Evolutionary conservation across 495 filamentous ascomycete species (phyloP), one percentile per base, ranked within the genome.

Genomic region (Usnea hakonensis): DNA sequence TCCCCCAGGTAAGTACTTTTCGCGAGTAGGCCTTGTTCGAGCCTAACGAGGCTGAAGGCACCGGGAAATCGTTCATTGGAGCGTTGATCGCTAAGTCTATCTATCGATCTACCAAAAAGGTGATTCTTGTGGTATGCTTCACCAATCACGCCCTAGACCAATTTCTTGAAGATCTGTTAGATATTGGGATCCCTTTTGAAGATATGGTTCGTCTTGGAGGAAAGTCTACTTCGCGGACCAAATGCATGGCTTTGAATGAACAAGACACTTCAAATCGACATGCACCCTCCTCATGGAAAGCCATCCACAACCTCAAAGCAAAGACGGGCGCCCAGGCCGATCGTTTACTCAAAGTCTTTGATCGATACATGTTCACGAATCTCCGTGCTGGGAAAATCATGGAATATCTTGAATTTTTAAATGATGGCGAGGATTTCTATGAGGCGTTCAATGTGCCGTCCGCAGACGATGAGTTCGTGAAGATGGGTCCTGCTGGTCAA

Each of bases 111-210:
- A 82, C 84, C 0, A 43, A 58, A 0, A 71, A 84, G 58, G 81
- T 62, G 0, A 83, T 90, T 0, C 72, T 93, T 1, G 83, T 90
- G 1, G 69, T 90, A 33, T 81, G 78, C 63, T 85, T 77, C 63
- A 84, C 79, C 13, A 91, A 94, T 65, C 90, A 94, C 72, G 88
- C 89, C 0, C 71, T 90, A 0, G 86, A 91, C 65, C 88, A 93
- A 64, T 90, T 90, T 55, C 70, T 89, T 0, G 85, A 88, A 64
- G 86, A 91, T 60, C 69, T 91, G 0, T 63, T 87, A 3, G 74
- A 86, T 26, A 81, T 83, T 21, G 87, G 85, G 0, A 87, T 94
- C 14, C 70, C 76, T 0, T 1, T 30, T 0, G 36, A 68, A 0
- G n/a, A 64, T 0, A 87, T 93, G 55, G 80, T 93, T 0, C 80